phyloP scores from a whole-genome alignment of 1,284 basidiomycete genomes.

The Butyriboletus appendiculatus region DNA sequence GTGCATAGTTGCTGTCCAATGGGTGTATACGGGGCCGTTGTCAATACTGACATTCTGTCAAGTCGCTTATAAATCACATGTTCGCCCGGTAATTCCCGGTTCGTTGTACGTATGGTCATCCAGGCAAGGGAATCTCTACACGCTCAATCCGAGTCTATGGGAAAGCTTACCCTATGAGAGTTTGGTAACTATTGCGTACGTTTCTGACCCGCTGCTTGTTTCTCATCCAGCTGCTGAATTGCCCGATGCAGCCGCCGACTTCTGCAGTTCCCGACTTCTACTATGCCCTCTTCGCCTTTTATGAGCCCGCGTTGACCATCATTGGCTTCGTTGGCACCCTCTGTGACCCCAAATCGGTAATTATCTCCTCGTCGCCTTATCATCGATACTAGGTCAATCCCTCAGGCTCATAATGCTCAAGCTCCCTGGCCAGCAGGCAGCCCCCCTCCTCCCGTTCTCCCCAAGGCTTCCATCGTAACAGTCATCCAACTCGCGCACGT shows the following conservation, averaged over 20 bases:
- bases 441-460: slow-evolving; percentile 50
- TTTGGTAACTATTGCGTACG: no score
- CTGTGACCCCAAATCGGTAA: slow-evolving; percentile 65
- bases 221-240: slow-evolving; percentile 5
- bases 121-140: no score
- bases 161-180: no score
- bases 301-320: slow-evolving; percentile 68
- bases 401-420: slow-evolving; percentile 68
- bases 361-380: slow-evolving; percentile 8
- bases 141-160: no score
- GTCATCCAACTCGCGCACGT: slow-evolving; percentile 72
- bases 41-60: no score
- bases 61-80: no score
- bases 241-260: slow-evolving; percentile 38
- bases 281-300: slow-evolving; percentile 69
- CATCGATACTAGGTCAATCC: slow-evolving; percentile 6
- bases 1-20: no score
- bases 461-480: slow-evolving; percentile 65
- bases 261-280: slow-evolving; percentile 72
- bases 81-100: no score
- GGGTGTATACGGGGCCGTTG: no score
- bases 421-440: slow-evolving; percentile 62
- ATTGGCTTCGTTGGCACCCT: slow-evolving; percentile 65
- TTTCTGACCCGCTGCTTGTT: background rate
- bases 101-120: no score